Percentiles rank a stretch among this genome's conserved stretches.
phyloP scores from a whole-genome alignment of 2,329 filamentous ascomycete species.

The Fusarium transvaalense region DNA sequence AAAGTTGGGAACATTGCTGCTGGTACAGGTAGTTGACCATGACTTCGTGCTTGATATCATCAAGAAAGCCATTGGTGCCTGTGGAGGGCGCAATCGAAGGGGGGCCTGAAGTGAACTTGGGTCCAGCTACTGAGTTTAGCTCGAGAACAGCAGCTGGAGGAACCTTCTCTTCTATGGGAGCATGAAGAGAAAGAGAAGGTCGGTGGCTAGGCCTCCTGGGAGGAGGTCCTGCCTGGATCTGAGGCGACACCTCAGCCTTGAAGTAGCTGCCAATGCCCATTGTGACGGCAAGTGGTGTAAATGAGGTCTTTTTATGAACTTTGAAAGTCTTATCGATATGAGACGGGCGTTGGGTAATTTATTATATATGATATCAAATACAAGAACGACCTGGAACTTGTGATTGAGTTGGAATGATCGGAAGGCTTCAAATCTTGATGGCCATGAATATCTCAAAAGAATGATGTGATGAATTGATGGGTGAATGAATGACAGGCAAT shows the following conservation, averaged over 20 bases:
- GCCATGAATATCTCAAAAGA: constrained; percentile 13
- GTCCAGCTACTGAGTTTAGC: constrained; percentile 61
- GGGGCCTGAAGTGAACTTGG: constrained; percentile 63
- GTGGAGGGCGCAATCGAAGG: constrained; percentile 65
- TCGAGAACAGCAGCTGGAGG: constrained; percentile 57
- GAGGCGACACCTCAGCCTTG: constrained; percentile 58
- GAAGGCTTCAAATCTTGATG: constrained; percentile 16
- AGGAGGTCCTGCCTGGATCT: constrained; percentile 31
- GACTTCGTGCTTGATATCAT: constrained; percentile 83
- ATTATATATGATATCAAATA: not conserved
- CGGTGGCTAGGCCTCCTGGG: constrained; percentile 37
- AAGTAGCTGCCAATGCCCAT: constrained; percentile 76
- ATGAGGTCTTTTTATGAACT: not conserved
- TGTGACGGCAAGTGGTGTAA: constrained; percentile 27
- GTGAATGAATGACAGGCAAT: constrained; percentile 21
- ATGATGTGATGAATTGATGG: not conserved
- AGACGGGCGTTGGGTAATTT: not conserved
- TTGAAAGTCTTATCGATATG: not conserved
- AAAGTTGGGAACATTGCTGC: constrained; percentile 79
- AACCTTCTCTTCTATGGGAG: constrained; percentile 55
- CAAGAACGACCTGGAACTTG: constrained; percentile 1
- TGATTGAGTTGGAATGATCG: constrained; percentile 23
- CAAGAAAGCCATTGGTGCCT: constrained; percentile 66
- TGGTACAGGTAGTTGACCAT: constrained; percentile 88
- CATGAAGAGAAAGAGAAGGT: constrained; percentile 41